Percentiles rank a stretch among this genome's conserved stretches.
These are phyloP conservation scores for Cordyceps cateniannulata DNA, from an alignment of 2,329 filamentous ascomycete species.

Conservation along the genomic window DNA sequence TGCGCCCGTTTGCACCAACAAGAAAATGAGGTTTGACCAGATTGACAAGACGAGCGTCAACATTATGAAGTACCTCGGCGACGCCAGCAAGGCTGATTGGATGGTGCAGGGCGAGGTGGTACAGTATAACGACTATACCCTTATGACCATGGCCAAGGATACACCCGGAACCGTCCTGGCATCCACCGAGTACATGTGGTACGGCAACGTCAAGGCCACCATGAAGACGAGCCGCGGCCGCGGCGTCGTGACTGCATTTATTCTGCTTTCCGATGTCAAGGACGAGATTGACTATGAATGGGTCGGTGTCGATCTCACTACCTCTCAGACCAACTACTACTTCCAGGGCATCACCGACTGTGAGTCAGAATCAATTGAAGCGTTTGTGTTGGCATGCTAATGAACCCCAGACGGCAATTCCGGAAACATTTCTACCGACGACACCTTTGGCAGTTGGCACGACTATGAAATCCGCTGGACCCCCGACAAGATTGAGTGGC, in stretches of 20 bases:
- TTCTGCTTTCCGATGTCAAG: constrained; percentile 89
- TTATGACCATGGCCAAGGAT: constrained; percentile 83
- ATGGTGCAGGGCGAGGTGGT: constrained; percentile 75
- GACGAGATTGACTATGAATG: constrained; percentile 99
- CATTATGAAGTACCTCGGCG: constrained; percentile 80
- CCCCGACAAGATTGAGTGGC: constrained; percentile 79
- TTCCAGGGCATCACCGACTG: constrained; percentile 90
- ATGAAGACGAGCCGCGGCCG: constrained; percentile 77
- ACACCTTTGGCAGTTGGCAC: constrained; percentile 76
- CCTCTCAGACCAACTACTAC: constrained; percentile 93
- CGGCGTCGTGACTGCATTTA: constrained; percentile 96
- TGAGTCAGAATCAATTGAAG: constrained; percentile 39
- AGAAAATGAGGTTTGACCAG: constrained; percentile 65
- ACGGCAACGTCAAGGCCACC: constrained; percentile 81
- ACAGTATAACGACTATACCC: constrained; percentile 58
- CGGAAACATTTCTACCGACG: constrained; percentile 58
- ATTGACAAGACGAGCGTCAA: constrained; percentile 58
- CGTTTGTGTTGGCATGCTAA: not conserved
- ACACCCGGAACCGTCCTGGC: constrained; percentile 84
- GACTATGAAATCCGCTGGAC: constrained; percentile 93
- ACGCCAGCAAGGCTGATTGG: constrained; percentile 77
- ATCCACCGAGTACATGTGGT: constrained; percentile 87
- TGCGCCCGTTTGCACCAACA: constrained; percentile 71
- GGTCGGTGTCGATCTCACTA: constrained; percentile 69
- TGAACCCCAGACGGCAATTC: constrained; percentile 61